Conservation (phyloP, 768 basidiomycete species). For the Podaxis sp. region DNA sequence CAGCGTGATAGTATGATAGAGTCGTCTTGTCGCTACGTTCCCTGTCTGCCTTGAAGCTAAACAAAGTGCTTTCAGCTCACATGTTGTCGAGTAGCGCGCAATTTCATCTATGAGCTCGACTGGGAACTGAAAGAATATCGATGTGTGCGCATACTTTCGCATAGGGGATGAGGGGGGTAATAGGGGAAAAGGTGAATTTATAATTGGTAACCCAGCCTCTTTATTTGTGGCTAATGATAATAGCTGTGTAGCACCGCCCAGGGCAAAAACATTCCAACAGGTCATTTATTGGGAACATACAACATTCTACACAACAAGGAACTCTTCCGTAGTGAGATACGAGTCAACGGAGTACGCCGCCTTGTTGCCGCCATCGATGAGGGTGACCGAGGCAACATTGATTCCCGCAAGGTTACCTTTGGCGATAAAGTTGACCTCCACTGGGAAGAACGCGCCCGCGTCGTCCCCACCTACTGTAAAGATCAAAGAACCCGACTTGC, state of each 20-base stretch:
- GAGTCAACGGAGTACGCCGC: conserved; percentile 50
- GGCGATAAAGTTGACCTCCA: conserved; percentile 75
- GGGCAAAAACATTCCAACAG: neutral
- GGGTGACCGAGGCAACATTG: conserved; percentile 54
- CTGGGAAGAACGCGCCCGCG: conserved; percentile 85
- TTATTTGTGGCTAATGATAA: neutral
- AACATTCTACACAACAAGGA: conserved; percentile 43
- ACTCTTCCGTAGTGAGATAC: conserved; percentile 50
- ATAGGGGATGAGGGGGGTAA: neutral
- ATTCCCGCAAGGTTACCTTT: conserved; percentile 81
- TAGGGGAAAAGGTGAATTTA: neutral
- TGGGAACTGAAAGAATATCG: conserved; percentile 11
- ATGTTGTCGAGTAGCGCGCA: neutral
- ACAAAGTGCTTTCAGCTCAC: conserved; percentile 14
- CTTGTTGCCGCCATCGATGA: conserved; percentile 38
- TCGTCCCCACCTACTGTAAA: conserved; percentile 88
- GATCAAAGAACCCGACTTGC: conserved; percentile 80
- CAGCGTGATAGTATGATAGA: conserved; percentile 15
- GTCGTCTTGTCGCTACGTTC: conserved; percentile 11
- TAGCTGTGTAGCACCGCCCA: neutral
- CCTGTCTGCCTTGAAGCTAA: conserved; percentile 11
- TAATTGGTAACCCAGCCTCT: neutral
- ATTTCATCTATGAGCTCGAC: conserved; percentile 17
- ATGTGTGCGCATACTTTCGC: neutral
- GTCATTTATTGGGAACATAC: neutral